A percentile compares a stretch with the other conserved stretches of the same genome.
These are phyloP conservation scores for Leccinum truebloodii DNA, from an alignment of 768 basidiomycete genomes.

Conservation along the genomic window DNA sequence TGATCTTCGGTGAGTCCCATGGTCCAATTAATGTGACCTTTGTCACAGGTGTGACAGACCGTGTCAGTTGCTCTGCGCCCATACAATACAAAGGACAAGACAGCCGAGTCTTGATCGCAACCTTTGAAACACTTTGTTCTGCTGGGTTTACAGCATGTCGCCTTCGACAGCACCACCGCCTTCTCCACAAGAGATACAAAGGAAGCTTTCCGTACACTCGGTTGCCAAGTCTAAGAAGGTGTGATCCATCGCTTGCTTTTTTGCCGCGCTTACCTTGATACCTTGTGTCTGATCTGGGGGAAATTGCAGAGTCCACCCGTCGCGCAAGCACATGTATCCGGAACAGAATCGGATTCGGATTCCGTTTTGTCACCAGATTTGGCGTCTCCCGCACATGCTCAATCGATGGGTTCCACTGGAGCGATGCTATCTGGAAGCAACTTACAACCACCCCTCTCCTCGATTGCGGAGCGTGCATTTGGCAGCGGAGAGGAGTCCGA, in stretches of 20 bases:
- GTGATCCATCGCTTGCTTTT: constrained; percentile 3
- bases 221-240: constrained; percentile 55
- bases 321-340: constrained; percentile 49
- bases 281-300: constrained; percentile 19
- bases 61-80: constrained; percentile 18
- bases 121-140: constrained; percentile 7
- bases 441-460: constrained; percentile 58
- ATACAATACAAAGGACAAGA: constrained; percentile 4
- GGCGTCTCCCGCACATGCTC: constrained; percentile 36
- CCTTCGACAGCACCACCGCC: constrained; percentile 54
- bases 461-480: constrained; percentile 74
- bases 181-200: constrained; percentile 81
- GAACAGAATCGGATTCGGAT: constrained; percentile 88
- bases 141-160: constrained; percentile 24
- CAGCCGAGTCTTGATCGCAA: constrained; percentile 15
- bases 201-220: constrained; percentile 81
- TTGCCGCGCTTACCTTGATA: not conserved
- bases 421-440: constrained; percentile 32
- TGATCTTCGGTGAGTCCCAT: not conserved
- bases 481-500: constrained; percentile 79
- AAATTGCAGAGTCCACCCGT: constrained; percentile 31
- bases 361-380: constrained; percentile 61
- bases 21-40: constrained; percentile 16
- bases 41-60: constrained; percentile 25
- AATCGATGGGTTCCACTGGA: constrained; percentile 36